phyloP scores from a whole-genome alignment of 306 rosid genomes.

The Vigna trinervia region DNA sequence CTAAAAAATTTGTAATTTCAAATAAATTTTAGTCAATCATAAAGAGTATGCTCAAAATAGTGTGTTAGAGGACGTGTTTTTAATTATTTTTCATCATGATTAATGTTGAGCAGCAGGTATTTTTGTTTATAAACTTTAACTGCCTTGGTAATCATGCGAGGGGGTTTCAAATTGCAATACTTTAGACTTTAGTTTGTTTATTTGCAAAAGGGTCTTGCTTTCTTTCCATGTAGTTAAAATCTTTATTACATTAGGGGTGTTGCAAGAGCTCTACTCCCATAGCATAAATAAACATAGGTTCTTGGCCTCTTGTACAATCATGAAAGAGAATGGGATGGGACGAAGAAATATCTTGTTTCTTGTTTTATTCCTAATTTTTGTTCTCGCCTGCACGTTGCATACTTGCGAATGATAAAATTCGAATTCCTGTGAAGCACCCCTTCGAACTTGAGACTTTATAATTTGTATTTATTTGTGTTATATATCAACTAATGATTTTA shows the following conservation, averaged over 20 bases:
- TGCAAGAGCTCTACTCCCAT: conserved; percentile 19
- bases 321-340: not conserved
- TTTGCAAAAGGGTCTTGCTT: not conserved
- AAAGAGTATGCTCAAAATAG: too few species aligned
- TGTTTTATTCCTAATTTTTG: not conserved
- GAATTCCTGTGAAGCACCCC: conserved; percentile 36
- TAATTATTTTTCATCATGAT: not conserved
- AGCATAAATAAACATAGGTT: conserved; percentile 7
- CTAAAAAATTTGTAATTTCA: not conserved
- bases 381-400: not conserved
- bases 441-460: conserved; percentile 21
- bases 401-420: conserved; percentile 4
- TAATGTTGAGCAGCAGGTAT: not conserved
- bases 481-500: conserved; percentile 39
- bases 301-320: conserved; percentile 9
- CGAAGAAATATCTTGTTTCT: not conserved
- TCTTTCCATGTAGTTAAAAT: conserved; percentile 21
- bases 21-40: too few species aligned
- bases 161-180: not conserved
- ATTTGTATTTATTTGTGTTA: conserved; percentile 22
- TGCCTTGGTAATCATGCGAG: not conserved
- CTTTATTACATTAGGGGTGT: not conserved
- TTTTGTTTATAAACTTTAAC: conserved; percentile 20
- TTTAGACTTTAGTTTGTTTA: conserved; percentile 8
- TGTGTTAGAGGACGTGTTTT: too few species aligned